Conservation (phyloP, 2,329 filamentous ascomycete genomes). For the Cryphonectria radicalis region DNA sequence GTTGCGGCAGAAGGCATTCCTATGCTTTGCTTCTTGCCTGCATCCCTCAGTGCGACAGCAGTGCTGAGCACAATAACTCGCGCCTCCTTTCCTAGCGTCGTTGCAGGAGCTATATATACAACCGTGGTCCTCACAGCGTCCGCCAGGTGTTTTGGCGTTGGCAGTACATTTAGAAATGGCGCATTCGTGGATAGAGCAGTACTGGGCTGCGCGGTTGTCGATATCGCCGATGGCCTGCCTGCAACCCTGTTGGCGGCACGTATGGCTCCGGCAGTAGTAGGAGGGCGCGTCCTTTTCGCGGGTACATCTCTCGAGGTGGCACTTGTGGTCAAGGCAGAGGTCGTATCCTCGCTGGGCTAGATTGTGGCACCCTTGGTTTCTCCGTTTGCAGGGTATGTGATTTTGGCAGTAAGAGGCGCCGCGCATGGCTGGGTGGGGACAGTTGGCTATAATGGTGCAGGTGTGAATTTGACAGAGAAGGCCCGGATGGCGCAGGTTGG, state of each 20-base stretch:
- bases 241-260: slow-evolving; percentile 18
- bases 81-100: background rate
- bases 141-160: slow-evolving; percentile 7
- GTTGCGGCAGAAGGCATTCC: slow-evolving; percentile 21
- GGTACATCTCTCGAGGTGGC: slow-evolving; percentile 21
- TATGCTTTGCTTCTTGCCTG: slow-evolving; percentile 7
- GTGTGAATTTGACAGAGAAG: slow-evolving; percentile 21
- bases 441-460: slow-evolving; percentile 19
- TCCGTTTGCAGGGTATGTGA: slow-evolving; percentile 20
- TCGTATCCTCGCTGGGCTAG: slow-evolving; percentile 2
- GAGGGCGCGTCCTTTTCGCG: slow-evolving; percentile 14
- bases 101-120: slow-evolving; percentile 22
- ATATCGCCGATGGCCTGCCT: slow-evolving; percentile 22
- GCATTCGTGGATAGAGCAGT: slow-evolving; percentile 26
- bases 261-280: slow-evolving; percentile 25
- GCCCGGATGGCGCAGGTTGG: slow-evolving; percentile 9
- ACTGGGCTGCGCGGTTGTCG: slow-evolving; percentile 15
- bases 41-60: slow-evolving; percentile 20
- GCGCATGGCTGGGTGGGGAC: slow-evolving; percentile 8
- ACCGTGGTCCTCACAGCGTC: slow-evolving; percentile 20
- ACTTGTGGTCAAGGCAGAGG: slow-evolving; percentile 25
- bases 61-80: slow-evolving; percentile 19
- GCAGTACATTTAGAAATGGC: slow-evolving; percentile 4
- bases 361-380: slow-evolving; percentile 16
- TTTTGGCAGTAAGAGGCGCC: slow-evolving; percentile 10